Conservation (phyloP, 192 early-diverging fungal species). For the Coemansia sp. region DNA sequence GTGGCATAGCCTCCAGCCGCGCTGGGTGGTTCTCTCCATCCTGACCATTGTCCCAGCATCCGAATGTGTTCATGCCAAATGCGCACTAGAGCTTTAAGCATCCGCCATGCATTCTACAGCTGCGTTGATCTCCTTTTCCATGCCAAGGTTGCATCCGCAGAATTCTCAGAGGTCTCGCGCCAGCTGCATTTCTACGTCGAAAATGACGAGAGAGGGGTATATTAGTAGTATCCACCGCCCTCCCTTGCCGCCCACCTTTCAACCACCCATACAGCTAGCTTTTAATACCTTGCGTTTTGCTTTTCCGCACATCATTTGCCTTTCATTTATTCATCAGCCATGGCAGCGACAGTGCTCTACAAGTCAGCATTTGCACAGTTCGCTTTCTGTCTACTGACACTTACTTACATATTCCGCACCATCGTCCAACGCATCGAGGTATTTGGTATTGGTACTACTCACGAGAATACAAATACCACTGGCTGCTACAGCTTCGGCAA, state of each 20-base stretch:
- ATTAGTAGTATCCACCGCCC: background rate
- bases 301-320: background rate
- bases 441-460: conserved; percentile 37
- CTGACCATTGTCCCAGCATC: background rate
- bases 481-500: conserved; percentile 41
- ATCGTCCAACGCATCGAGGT: conserved; percentile 25
- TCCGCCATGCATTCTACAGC: conserved; percentile 4
- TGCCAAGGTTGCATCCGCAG: background rate
- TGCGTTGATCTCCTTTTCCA: background rate
- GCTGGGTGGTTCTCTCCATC: background rate
- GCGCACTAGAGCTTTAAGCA: conserved; percentile 10
- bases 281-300: background rate
- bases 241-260: background rate
- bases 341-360: conserved; percentile 1
- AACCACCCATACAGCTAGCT: background rate
- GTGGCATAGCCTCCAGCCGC: background rate
- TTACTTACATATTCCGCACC: conserved; percentile 24
- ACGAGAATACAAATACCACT: conserved; percentile 31
- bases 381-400: conserved; percentile 14
- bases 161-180: background rate
- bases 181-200: background rate
- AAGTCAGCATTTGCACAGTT: conserved; percentile 36
- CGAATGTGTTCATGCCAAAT: background rate
- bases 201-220: background rate
- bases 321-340: background rate